phyloP scores from a whole-genome alignment of 148 eudicot genomes.

The Vaccinium vitisidaea region DNA sequence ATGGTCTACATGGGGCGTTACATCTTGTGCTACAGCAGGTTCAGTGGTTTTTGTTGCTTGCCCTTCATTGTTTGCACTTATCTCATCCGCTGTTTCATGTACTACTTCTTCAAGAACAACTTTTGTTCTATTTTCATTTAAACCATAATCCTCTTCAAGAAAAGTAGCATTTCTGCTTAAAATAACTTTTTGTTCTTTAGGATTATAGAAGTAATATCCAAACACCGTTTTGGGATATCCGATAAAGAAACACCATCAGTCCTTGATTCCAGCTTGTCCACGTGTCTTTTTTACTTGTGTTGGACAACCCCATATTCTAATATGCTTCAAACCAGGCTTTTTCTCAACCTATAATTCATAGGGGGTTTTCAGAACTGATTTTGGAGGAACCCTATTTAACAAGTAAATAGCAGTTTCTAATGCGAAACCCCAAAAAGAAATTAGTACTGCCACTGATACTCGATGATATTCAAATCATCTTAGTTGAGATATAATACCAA shows the following conservation, averaged over 20 bases:
- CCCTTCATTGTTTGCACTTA: neutral
- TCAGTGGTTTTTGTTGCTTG: neutral
- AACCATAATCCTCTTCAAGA: neutral
- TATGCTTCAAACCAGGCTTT: too few relatives aligned
- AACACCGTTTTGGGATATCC: neutral
- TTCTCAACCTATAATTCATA: neutral
- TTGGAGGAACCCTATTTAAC: neutral
- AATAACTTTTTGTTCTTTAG: neutral
- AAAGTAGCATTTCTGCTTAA: neutral
- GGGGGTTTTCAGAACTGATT: neutral
- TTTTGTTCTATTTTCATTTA: too few relatives aligned
- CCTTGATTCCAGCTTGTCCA: constrained; percentile 1
- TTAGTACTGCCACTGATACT: neutral
- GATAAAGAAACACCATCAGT: neutral
- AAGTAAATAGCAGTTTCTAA: neutral
- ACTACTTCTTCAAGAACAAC: neutral
- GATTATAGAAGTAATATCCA: neutral
- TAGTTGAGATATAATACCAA: neutral
- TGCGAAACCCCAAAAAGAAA: neutral
- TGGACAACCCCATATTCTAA: too few relatives aligned
- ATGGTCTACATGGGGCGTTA: too few relatives aligned
- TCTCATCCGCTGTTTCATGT: neutral
- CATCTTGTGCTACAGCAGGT: too few relatives aligned
- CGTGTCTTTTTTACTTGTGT: neutral
- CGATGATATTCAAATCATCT: neutral